A percentile compares a stretch with the other conserved stretches of the same genome.
phyloP scores from a whole-genome alignment of 2,329 filamentous ascomycete species.

The Xylaria polymorpha region DNA sequence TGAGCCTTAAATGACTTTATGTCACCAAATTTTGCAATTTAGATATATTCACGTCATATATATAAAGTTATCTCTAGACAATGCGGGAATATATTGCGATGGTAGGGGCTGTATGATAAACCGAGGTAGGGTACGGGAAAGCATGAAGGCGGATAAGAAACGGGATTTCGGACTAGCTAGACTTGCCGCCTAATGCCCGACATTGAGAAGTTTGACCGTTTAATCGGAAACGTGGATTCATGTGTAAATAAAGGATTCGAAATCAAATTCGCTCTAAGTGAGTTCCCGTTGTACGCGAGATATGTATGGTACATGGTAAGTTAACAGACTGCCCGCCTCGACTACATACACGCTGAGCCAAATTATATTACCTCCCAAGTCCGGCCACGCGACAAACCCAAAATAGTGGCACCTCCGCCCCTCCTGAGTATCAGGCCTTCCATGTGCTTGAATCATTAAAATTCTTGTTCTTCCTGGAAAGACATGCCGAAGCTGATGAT shows the following conservation, averaged over 20 bases:
- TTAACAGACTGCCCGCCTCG: slow-evolving; percentile 11
- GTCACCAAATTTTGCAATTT: not conserved
- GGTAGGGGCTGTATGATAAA: not conserved
- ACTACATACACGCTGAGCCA: slow-evolving; percentile 6
- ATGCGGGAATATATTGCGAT: not conserved
- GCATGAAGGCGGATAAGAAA: not conserved
- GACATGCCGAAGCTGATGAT: slow-evolving; percentile 99
- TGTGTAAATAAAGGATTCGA: not conserved
- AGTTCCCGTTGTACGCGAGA: not conserved
- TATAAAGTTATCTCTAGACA: not conserved
- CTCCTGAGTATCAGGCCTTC: not conserved
- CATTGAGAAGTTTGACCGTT: no score
- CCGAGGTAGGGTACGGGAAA: not conserved
- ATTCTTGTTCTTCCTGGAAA: slow-evolving; percentile 97
- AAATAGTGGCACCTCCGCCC: not conserved
- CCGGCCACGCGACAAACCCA: not conserved
- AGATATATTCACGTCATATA: not conserved
- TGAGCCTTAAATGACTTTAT: not conserved
- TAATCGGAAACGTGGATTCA: not conserved
- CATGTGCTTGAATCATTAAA: slow-evolving; percentile 61
- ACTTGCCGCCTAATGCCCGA: not conserved
- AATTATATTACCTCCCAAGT: slow-evolving; percentile 5
- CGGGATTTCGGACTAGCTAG: not conserved
- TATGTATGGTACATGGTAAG: slow-evolving; percentile 17
- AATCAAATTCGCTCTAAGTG: not conserved